A percentile compares a stretch with the other conserved stretches of the same genome.
phyloP scores from a whole-genome alignment of 371 early-diverging fungal species.

The Mucor plumbeus region DNA sequence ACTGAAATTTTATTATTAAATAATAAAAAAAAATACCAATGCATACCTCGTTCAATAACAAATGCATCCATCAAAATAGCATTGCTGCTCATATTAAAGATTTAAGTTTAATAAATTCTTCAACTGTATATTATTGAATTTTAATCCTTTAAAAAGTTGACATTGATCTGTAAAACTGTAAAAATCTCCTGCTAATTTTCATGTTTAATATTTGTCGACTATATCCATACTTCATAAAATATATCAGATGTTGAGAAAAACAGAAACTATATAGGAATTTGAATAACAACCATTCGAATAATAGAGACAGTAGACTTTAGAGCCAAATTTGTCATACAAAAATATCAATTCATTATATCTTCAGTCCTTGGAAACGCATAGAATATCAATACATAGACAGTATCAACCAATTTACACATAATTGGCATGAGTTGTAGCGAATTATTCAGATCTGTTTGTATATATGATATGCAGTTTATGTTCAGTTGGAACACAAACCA shows the following conservation, averaged over 20 bases:
- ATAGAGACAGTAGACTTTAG: neutral
- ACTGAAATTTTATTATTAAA: neutral
- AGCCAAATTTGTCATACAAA: neutral
- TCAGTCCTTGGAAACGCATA: neutral
- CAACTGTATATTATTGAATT: neutral
- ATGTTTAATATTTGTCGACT: neutral
- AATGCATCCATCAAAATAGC: conserved; percentile 39
- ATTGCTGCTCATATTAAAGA: neutral
- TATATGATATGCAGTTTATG: neutral
- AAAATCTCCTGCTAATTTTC: neutral
- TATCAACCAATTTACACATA: no score
- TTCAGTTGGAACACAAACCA: neutral
- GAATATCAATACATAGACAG: no score
- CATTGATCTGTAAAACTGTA: neutral
- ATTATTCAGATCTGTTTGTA: neutral
- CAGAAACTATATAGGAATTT: neutral
- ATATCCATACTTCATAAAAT: neutral
- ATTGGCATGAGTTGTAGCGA: no score
- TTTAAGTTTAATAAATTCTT: neutral
- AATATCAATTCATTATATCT: neutral
- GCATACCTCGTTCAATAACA: conserved; percentile 52
- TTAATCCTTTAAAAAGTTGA: neutral
- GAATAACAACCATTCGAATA: neutral
- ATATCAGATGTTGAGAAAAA: neutral
- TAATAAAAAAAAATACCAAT: conserved; percentile 5